Evolutionary conservation across 108 stramenopile genomes (phyloP), one percentile per base, ranked within the genome.

Genomic region (Skeletonema marinoi): DNA sequence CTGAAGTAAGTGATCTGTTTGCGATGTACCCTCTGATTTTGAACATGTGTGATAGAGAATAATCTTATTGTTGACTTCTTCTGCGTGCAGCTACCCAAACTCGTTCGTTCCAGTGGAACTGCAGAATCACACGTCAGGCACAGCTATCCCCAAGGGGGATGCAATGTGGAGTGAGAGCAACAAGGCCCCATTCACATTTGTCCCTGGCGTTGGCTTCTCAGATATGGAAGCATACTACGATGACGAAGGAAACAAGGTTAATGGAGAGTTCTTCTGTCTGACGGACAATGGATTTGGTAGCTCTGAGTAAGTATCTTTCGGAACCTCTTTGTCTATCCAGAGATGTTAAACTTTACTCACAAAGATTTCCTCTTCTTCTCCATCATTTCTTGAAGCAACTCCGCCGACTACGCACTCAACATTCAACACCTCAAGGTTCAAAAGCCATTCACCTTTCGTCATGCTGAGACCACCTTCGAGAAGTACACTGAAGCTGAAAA

Each of bases 391-490:
- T 39, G 48, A 13, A 19, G 19, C 71, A 83, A 83, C 72, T 48
- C 41, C 16, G 72, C 65, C 21, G 82, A 83, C 38, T 83, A 83
- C 48, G 65, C 82, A 16, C 75, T 83, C 32, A 77, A 83, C 59
- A 78, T 83, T 78, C 65, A 67, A 11, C 76, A 78, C 50, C 66
- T 83, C 71, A 77, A 78, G 67, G 68, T 83, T 35, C 82, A 83
- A 41, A 83, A 83, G 46, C 82, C 82, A 16, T 83, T 83, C 35
- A 83, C 82, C 39, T 83, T 48, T 39, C 76, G 82, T 62, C 82
- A 83, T 51, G 82, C 77, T 48, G 82, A 83, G 62, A 58, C 66
- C 1, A 83, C 76, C n/a, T 83, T 68, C 50, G 82, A 83, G 48
- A 60, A 25, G 65, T 83, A 83, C 71, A 83, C 82, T 12, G 44